These are phyloP conservation scores for Botryotinia calthae DNA, from an alignment of 2,329 filamentous ascomycete species.

Conservation along the genomic window DNA sequence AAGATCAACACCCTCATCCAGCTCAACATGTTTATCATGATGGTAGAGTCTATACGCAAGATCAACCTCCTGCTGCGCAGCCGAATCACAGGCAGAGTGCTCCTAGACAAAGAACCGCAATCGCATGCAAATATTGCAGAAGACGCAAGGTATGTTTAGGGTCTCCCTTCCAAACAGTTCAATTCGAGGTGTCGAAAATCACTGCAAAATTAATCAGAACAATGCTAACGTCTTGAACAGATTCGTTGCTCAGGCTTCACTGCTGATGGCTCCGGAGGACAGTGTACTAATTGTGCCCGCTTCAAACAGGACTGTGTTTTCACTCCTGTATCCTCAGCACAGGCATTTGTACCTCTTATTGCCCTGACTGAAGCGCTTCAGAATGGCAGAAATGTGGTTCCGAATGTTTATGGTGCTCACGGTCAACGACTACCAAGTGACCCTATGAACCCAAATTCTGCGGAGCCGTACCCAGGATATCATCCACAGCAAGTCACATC, in stretches of 20 bases:
- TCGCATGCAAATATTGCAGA: constrained; percentile 59
- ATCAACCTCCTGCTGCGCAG: not conserved
- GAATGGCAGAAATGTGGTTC: constrained; percentile 45
- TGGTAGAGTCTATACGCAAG: constrained; percentile 15
- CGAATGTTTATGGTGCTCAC: constrained; percentile 42
- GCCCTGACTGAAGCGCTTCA: constrained; percentile 53
- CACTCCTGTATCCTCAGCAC: constrained; percentile 70
- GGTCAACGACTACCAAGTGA: constrained; percentile 40
- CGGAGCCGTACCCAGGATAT: constrained; percentile 9
- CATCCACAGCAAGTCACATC: not conserved
- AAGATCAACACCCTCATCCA: too few species aligned
- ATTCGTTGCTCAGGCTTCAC: constrained; percentile 76
- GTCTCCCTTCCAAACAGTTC: too few species aligned
- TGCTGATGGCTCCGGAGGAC: constrained; percentile 62
- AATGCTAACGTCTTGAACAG: constrained; percentile 43
- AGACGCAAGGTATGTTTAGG: constrained; percentile 52
- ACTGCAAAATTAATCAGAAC: not conserved
- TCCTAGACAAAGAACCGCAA: constrained; percentile 58
- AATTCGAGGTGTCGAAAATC: not conserved
- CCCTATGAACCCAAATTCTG: constrained; percentile 28
- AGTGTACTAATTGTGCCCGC: constrained; percentile 69
- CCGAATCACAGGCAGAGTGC: constrained; percentile 45
- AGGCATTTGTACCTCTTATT: constrained; percentile 72
- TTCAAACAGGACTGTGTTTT: constrained; percentile 78
- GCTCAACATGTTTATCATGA: too few species aligned